These are phyloP conservation scores for Aleurites moluccanus DNA, from an alignment of 441 rosid species.

Conservation along the genomic window DNA sequence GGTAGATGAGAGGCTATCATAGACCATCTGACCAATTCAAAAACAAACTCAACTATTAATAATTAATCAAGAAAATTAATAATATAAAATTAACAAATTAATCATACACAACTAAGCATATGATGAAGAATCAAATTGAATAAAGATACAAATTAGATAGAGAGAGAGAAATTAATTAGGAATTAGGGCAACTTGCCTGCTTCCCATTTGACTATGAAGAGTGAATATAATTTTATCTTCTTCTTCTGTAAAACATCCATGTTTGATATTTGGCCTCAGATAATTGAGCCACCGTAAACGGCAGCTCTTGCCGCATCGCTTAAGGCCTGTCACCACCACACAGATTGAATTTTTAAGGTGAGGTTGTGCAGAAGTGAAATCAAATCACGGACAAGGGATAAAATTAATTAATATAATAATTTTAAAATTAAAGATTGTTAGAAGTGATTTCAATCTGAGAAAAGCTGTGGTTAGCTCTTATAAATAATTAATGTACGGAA, in stretches of 20 bases:
- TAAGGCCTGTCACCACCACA: constrained; percentile 37
- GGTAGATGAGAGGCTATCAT: constrained; percentile 28
- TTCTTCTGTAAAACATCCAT: constrained; percentile 54
- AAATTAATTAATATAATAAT: too few species aligned
- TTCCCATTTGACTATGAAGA: constrained; percentile 51
- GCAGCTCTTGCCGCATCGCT: constrained; percentile 65
- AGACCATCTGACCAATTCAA: constrained; percentile 25
- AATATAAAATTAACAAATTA: neutral
- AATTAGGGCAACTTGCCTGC: constrained; percentile 39
- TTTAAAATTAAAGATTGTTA: too few species aligned
- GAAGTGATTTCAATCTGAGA: too few species aligned
- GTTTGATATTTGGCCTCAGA: constrained; percentile 58
- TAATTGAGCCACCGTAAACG: constrained; percentile 61
- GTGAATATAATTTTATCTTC: constrained; percentile 47
- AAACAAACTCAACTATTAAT: constrained; percentile 1
- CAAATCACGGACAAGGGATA: too few species aligned
- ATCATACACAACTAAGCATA: neutral
- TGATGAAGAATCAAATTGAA: neutral
- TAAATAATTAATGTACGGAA: too few species aligned
- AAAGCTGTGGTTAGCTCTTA: too few species aligned
- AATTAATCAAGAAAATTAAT: neutral
- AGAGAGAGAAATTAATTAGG: neutral
- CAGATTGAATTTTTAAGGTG: too few species aligned
- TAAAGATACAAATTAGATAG: neutral
- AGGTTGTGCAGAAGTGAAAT: too few species aligned